phyloP scores from a whole-genome alignment of 306 rosid species.

The Lathyrus tuberosus region DNA sequence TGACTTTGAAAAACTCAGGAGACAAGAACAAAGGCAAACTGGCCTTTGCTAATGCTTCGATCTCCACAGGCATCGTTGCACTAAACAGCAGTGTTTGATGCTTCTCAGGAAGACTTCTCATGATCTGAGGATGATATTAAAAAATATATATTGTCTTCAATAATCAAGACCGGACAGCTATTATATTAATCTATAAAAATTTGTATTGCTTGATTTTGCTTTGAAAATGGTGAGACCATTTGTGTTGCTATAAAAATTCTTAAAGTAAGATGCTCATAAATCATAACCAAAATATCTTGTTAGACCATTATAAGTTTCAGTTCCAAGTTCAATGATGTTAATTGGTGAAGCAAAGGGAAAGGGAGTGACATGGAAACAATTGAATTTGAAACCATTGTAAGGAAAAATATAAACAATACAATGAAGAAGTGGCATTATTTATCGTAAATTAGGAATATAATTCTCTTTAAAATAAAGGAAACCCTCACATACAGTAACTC shows the following conservation, averaged over 20 bases:
- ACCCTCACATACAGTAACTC: neutral
- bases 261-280: neutral
- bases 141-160: conserved; percentile 32
- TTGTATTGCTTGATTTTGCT: conserved; percentile 9
- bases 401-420: conserved; percentile 27
- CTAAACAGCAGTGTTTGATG: conserved; percentile 87
- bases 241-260: conserved; percentile 15
- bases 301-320: neutral
- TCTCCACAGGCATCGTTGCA: conserved; percentile 93
- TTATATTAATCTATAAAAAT: neutral
- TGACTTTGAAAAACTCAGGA: neutral
- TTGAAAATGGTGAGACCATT: neutral
- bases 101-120: conserved; percentile 76
- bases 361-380: conserved; percentile 22
- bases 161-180: neutral
- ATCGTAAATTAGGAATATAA: conserved; percentile 25
- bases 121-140: conserved; percentile 56
- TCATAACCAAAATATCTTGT: conserved; percentile 26
- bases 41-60: conserved; percentile 80
- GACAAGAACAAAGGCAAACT: conserved; percentile 33
- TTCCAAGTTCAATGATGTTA: conserved; percentile 18
- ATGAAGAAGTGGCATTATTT: neutral
- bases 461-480: conserved; percentile 4
- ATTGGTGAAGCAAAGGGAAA: conserved; percentile 4
- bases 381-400: conserved; percentile 30